These are phyloP conservation scores for Avena insularis DNA, from an alignment of 176 grass and related monocot species.

Conservation along the genomic window DNA sequence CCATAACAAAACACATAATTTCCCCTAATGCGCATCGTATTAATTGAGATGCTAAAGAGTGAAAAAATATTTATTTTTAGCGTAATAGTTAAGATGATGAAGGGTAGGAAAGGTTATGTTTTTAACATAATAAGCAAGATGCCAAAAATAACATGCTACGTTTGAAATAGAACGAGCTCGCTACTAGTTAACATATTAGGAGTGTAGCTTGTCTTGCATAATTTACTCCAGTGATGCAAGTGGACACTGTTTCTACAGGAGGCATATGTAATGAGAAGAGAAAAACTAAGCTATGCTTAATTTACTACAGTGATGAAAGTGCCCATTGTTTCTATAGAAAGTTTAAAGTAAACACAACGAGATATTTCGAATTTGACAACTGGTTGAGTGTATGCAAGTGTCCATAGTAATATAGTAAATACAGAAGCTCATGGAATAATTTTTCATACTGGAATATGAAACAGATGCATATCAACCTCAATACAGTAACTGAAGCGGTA, in stretches of 20 bases:
- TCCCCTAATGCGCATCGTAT: not conserved
- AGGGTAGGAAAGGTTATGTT: no score
- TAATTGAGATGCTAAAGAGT: not conserved
- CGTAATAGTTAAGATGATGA: no score
- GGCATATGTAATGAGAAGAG: not conserved
- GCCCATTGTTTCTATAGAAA: not conserved
- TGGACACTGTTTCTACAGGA: not conserved
- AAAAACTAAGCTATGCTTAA: not conserved
- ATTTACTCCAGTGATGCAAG: not conserved
- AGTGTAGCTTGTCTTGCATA: not conserved
- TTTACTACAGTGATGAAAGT: not conserved
- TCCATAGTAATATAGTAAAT: not conserved
- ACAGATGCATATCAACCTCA: not conserved
- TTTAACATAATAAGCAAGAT: not conserved
- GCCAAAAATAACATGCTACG: not conserved
- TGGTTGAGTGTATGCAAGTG: not conserved
- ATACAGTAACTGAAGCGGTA: no score
- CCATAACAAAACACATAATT: not conserved
- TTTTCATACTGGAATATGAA: not conserved
- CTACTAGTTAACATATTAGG: slow-evolving; percentile 13
- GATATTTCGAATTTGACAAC: no score
- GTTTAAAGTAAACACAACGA: not conserved
- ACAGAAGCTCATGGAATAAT: not conserved
- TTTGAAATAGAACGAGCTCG: not conserved
- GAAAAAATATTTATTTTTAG: not conserved